Evolutionary conservation across 2,329 filamentous ascomycete species (phyloP), one percentile per base, ranked within the genome.

Genomic region (Colletotrichum sp.): DNA sequence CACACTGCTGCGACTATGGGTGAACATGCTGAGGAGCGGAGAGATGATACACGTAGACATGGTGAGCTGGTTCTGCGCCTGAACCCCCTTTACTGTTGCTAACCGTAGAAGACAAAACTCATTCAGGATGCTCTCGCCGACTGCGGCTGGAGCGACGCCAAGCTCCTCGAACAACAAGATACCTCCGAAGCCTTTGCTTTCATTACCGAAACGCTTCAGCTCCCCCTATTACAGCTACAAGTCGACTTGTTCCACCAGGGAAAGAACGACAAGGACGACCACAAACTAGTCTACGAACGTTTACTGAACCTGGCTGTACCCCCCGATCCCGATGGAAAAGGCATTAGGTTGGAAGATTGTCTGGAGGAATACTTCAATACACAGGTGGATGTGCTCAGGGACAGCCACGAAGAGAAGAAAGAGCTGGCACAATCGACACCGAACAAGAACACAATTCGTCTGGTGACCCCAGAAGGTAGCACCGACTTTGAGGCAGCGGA

Each of bases 321-420:
- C 0, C 89, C 93, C 2, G 93, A 95, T 66, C 90, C 92, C 8
- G 92, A 94, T 62, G 93, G 92, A 28, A 92, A 92, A 75, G 89
- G 90, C 4, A 90, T 98, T 77, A 96, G 93, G 32, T 87, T 99
- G 24, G 97, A 99, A 84, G 95, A 98, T 79, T 99, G 96, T 80
- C 86, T 99, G 21, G 96, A 98, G 83, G 93, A 94, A 69, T 99
- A 98, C 81, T 99, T 99, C 89, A 98, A 99, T 84, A 96, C 96
- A 73, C 91, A 93, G 72, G 95, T 99, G 69, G 96, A 98, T 81
- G 96, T 99, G 4, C 93, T 94, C 79, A 91, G 96, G 69, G 94
- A 96, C 73, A 90, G 89, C 69, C 84, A 88, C 36, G 90, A 91
- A 69, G 89, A 92, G 78, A 90, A 90, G 79, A 87, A 85, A 81